phyloP scores from a whole-genome alignment of 2,329 filamentous ascomycete species.

The Colletotrichum gloeosporioides region DNA sequence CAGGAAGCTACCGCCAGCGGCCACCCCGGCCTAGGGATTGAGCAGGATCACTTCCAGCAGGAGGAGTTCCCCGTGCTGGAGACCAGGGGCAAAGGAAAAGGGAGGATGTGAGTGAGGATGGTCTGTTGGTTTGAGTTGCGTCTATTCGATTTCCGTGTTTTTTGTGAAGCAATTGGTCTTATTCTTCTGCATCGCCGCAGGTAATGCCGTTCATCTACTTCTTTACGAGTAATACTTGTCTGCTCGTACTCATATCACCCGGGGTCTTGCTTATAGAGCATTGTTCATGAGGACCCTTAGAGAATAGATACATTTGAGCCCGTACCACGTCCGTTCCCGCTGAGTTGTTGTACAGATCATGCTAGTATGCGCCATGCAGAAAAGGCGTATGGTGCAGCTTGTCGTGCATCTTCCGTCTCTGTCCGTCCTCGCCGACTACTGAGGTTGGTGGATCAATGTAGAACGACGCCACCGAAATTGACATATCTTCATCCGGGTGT shows the following conservation, averaged over 20 bases:
- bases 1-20: conserved; percentile 22
- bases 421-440: background rate
- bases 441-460: background rate
- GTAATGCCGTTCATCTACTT: background rate
- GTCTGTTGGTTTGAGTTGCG: background rate
- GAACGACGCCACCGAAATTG: background rate
- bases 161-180: background rate
- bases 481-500: background rate
- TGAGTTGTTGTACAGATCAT: background rate
- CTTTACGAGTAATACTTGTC: background rate
- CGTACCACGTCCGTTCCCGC: background rate
- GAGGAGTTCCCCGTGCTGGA: conserved; percentile 48
- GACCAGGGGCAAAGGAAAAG: conserved; percentile 48
- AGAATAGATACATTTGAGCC: background rate
- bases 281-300: background rate
- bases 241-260: background rate
- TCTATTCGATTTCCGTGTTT: background rate
- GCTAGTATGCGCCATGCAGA: background rate
- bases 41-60: conserved; percentile 17
- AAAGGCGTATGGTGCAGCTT: background rate
- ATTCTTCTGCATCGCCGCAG: background rate
- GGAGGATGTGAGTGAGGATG: conserved; percentile 34
- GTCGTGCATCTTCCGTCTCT: background rate
- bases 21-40: conserved; percentile 33
- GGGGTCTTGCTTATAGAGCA: background rate